Conservation (phyloP, 139 green algal genomes). For the Chlamydomonas eustigma region DNA sequence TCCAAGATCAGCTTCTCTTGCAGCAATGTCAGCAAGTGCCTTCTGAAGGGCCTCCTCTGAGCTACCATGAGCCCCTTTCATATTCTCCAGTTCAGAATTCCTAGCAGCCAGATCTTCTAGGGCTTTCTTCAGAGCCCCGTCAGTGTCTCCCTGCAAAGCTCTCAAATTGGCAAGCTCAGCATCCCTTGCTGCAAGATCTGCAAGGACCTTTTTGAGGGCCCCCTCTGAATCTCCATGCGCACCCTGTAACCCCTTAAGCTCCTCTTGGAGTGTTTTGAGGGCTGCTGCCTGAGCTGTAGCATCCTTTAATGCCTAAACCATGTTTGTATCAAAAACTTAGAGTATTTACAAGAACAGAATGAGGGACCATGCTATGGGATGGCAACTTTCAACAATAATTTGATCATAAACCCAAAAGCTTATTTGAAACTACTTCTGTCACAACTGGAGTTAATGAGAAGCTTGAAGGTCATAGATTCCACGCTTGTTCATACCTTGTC, state of each 20-base stretch:
- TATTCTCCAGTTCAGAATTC: not conserved
- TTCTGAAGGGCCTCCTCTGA: not conserved
- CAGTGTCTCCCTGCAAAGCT: not conserved
- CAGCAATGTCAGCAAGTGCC: not conserved
- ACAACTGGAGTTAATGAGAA: no score
- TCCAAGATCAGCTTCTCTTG: conserved; percentile 2
- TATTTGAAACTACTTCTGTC: no score
- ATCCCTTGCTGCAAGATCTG: not conserved
- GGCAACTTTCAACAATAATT: no score
- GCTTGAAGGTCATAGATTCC: no score
- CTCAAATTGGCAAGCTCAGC: not conserved
- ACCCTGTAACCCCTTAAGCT: not conserved
- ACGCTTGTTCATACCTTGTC: not conserved
- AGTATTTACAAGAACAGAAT: no score
- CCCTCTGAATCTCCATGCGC: not conserved
- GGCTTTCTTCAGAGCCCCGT: not conserved
- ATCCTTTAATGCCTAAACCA: not conserved
- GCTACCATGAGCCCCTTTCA: no score
- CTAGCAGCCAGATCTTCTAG: not conserved
- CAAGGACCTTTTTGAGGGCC: not conserved
- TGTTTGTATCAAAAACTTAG: no score
- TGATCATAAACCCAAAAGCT: no score
- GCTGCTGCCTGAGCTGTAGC: not conserved
- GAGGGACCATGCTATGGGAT: no score
- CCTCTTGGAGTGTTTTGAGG: not conserved